A percentile compares a stretch with the other conserved stretches of the same genome.
Conservation (phyloP, 176 grass and related monocot genomes). For the Musa troglodytarum region DNA sequence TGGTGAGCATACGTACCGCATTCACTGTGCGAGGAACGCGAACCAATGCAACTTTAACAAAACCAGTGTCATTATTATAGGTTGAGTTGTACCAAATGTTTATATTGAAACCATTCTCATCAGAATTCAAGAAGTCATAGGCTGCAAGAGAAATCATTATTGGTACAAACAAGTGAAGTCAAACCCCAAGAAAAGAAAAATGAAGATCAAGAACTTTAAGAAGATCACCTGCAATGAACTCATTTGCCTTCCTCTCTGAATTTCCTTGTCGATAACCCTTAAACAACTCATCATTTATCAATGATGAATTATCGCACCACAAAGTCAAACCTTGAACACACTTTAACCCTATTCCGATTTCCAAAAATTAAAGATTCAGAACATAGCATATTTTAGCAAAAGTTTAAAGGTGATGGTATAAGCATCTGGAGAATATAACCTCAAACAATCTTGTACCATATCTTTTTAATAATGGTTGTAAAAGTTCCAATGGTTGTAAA, state of each 20-base stretch:
- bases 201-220: neutral
- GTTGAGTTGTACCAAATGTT: slow-evolving; percentile 97
- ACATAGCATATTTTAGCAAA: neutral
- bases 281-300: slow-evolving; percentile 67
- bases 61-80: slow-evolving; percentile 68
- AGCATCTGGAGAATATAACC: neutral
- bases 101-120: slow-evolving; percentile 45
- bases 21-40: slow-evolving; percentile 79
- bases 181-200: neutral
- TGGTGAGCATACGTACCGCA: slow-evolving; percentile 27
- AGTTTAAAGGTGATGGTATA: neutral
- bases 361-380: slow-evolving; percentile 13
- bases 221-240: slow-evolving; percentile 63
- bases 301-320: slow-evolving; percentile 61
- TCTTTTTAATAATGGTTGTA: neutral
- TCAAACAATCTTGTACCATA: neutral
- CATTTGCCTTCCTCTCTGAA: slow-evolving; percentile 44
- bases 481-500: neutral
- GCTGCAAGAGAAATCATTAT: slow-evolving; percentile 38
- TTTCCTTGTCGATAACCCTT: slow-evolving; percentile 60
- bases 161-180: neutral
- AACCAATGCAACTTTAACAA: slow-evolving; percentile 8
- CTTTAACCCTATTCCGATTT: slow-evolving; percentile 42
- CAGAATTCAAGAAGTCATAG: slow-evolving; percentile 72
- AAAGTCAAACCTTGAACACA: slow-evolving; percentile 63